Base-by-base conservation (phyloP, 73 alveolate species). In the Paramecium sonneborni region DNA sequence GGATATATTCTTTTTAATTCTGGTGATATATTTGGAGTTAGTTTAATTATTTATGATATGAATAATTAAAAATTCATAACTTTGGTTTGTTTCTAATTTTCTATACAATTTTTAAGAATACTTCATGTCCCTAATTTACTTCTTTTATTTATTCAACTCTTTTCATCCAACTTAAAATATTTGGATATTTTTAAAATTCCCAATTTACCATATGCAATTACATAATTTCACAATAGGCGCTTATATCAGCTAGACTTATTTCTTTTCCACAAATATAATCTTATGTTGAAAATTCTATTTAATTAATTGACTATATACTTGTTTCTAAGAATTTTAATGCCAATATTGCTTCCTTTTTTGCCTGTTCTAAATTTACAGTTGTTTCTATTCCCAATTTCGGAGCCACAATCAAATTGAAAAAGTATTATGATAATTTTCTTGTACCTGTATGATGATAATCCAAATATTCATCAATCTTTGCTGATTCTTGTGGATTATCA, bases 161-260 rank as follows among this genome's bases (percentile, higher is more conserved):
- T 24, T 88, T 4, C 92, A 86, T 85, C 95, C 95, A 92, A 26
- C 12, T 38, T 24, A 58, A 43, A 67, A 92, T 39, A 23, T 48
- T 85, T 21, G 95, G 95, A 76, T 41, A 92, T 56, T 76, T 39
- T 12, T 92, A 41, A 57, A 92, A 92, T 35, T 92, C 94, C 72
- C 52, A 92, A 39, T 86, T 76, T 9, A 86, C 57, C 85, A 68
- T 62, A 11, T 69, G 88, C 34, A 92, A 70, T 76, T 84, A 41
- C 26, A 67, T 82, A 38, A 92, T 74, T 57, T 92, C 95, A 39
- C 93, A 35, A 76, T 85, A 92, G 21, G 94, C 88, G 7, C 88
- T 57, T n/a, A 92, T 14, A 69, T 92, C 95, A 8, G 95, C 95
- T 1, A 92, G 43, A 23, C 57, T 85, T 7, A 93, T 55, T 37